Base-by-base conservation (phyloP, 768 basidiomycete species). In the Hortiboletus flavorubellus region DNA sequence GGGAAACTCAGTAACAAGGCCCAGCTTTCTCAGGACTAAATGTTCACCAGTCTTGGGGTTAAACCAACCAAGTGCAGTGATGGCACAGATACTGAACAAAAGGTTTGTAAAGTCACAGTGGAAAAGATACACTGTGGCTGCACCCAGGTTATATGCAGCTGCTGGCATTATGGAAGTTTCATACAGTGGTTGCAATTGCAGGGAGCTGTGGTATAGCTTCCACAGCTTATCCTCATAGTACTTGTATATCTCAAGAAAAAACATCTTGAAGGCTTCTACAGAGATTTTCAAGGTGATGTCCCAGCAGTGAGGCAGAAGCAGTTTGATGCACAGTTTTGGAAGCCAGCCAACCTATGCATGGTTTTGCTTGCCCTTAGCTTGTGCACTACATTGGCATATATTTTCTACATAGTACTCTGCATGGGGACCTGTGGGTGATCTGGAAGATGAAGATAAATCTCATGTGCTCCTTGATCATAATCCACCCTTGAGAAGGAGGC, bases 21-120 rank as follows among this genome's bases (percentile, higher is more conserved):
- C 9, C 5, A 56, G 35, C 21, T 61, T 54, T 2, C 18, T 1
- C 0, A 61, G 40, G 0, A 42, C 42, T 0, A 61, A 15, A 4
- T 61, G 59, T 0, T 51, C 51, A 0, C 51, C 41, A 0, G 2
- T 6, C 10, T 23, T 29, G 0, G 33, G 41, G 5, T 43, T 1
- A 5, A 47, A 56, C 1, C 1, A 0, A 0, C 59, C 59, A 0
- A 61, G 49, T 0, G 42, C 51, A 0, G 46, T 61, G 6, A 61
- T 54, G 4, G 3, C 0, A 3, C 60, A 61, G 1, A 61, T 56
- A 0, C 51, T 48, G 3, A 56, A 61, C 0, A 51, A 53, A 0
- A 61, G 5, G 26, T 61, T 61, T 0, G 39, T 44, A 0, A 37
- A 53, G 5, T 61, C 59, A 0, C 33, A 14, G 2, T 61, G 59